phyloP scores from a whole-genome alignment of 768 basidiomycete genomes.

The Mycena haematopus region DNA sequence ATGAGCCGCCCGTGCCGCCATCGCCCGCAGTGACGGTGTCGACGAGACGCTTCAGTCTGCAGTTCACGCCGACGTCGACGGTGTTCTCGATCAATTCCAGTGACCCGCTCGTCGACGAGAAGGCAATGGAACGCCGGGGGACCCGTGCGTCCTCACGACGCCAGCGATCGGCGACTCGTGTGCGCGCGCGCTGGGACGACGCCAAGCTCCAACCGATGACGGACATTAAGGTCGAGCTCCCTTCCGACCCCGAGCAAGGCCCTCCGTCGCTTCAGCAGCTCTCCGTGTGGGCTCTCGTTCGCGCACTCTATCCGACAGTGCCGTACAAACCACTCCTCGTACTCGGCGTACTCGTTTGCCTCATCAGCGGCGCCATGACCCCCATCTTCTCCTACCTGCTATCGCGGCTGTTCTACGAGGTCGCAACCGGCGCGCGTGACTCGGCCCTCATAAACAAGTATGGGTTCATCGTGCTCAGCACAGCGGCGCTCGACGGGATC shows the following conservation, averaged over 20 bases:
- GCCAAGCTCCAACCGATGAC: conserved; percentile 34
- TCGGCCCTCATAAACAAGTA: conserved; percentile 68
- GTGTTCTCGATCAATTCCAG: conserved; percentile 34
- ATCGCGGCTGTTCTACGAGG: conserved; percentile 77
- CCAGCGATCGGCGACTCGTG: conserved; percentile 3
- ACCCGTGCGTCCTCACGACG: conserved; percentile 24
- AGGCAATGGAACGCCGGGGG: conserved; percentile 18
- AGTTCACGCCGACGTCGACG: conserved; percentile 67
- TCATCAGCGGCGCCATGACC: conserved; percentile 83
- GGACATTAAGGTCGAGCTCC: conserved; percentile 37
- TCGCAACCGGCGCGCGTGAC: conserved; percentile 74
- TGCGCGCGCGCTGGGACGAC: conserved; percentile 32
- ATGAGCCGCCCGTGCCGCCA: conserved; percentile 32
- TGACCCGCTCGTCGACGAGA: conserved; percentile 31
- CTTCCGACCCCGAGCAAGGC: conserved; percentile 18
- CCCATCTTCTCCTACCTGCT: conserved; percentile 93
- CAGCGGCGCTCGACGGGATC: conserved; percentile 80
- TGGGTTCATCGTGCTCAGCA: conserved; percentile 73
- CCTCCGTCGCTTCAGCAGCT: conserved; percentile 29
- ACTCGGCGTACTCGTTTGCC: conserved; percentile 71
- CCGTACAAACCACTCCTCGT: conserved; percentile 76
- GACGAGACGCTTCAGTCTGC: conserved; percentile 60
- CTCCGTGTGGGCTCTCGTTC: conserved; percentile 56
- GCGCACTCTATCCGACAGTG: conserved; percentile 69
- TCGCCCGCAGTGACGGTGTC: conserved; percentile 39